phyloP scores from a whole-genome alignment of 352 stramenopile genomes.

The Phytophthora idaei region DNA sequence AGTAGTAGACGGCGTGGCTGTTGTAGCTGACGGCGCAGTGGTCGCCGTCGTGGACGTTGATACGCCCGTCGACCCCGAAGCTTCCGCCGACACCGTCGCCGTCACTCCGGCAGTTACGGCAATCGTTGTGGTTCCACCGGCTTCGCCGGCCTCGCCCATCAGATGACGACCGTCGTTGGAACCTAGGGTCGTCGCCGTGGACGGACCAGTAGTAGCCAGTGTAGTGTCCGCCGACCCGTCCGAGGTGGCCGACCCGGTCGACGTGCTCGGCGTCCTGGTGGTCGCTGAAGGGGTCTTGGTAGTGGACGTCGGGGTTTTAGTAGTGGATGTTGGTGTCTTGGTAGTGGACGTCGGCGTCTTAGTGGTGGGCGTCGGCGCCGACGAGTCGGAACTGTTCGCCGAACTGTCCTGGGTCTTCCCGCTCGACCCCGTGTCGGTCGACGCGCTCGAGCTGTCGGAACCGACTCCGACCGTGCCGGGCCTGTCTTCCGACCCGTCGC shows the following conservation, averaged over 20 bases:
- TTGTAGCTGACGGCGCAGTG: slow-evolving; percentile 10
- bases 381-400: slow-evolving; percentile 5
- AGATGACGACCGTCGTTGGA: slow-evolving; percentile 28
- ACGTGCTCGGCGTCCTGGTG: slow-evolving; percentile 20
- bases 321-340: slow-evolving; percentile 24
- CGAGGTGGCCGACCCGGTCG: slow-evolving; percentile 24
- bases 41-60: not conserved
- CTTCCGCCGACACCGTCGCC: slow-evolving; percentile 14
- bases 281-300: slow-evolving; percentile 26
- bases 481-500: slow-evolving; percentile 22
- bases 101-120: slow-evolving; percentile 8
- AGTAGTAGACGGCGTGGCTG: slow-evolving; percentile 19
- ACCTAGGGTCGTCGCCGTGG: slow-evolving; percentile 19
- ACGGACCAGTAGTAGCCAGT: slow-evolving; percentile 24
- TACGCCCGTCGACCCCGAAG: slow-evolving; percentile 6
- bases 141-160: slow-evolving; percentile 23
- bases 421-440: not conserved
- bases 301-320: slow-evolving; percentile 31
- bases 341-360: slow-evolving; percentile 30
- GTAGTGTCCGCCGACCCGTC: slow-evolving; percentile 29
- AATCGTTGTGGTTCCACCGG: slow-evolving; percentile 13
- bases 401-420: slow-evolving; percentile 1
- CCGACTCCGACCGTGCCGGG: slow-evolving; percentile 16
- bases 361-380: slow-evolving; percentile 31
- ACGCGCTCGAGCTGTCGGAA: slow-evolving; percentile 18